Base-by-base conservation (phyloP, 2,329 filamentous ascomycete genomes). In the Seiridium unicorne region DNA sequence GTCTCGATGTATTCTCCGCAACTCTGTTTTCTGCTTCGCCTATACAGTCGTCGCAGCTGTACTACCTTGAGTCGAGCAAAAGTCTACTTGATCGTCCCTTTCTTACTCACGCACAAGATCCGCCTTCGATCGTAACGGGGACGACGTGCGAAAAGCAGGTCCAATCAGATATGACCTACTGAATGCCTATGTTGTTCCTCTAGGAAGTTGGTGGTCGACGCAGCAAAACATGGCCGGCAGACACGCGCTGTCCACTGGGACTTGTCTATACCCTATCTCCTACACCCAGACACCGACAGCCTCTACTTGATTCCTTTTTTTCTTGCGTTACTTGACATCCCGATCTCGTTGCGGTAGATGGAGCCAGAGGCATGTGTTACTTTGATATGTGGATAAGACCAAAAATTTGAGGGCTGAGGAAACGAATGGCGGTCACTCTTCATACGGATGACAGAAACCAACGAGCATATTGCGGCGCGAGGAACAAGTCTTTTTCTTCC, bases 281-380 rank as follows among this genome's bases (percentile, higher is more conserved):
- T 63, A 38, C 65, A 58, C 55, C 59, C 55, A 48, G 35, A 36
- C 31, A 63, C 65, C 59, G 55, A 64, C 62, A 64, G 64, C 61
- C 62, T 66, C 62, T 66, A 63, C 61, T 67, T 68, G 60, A 65
- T 69, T 66, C 66, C 59, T 38, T 44, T 64, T 61, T 69, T 67
- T 58, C 67, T 65, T 58, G 66, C 65, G 68, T 71, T 66, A 65
- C 65, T 65, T 64, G 65, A 64, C 65, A 61, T 60, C 63, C 65
- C 60, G 61, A 66, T 66, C 69, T 70, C 67, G 66, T 68, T 63
- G 66, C 60, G 69, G 71, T 74, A 74, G 70, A 72, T 70, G 76
- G 68, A 65, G 64, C 60, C 66, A 58, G 65, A 70, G 67, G 64
- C 61, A 65, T 61, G 51, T 51, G 56, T 55, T 53, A 51, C 40